phyloP scores from a whole-genome alignment of 1,139 yeast species.

The Blastobotrys elegans region DNA sequence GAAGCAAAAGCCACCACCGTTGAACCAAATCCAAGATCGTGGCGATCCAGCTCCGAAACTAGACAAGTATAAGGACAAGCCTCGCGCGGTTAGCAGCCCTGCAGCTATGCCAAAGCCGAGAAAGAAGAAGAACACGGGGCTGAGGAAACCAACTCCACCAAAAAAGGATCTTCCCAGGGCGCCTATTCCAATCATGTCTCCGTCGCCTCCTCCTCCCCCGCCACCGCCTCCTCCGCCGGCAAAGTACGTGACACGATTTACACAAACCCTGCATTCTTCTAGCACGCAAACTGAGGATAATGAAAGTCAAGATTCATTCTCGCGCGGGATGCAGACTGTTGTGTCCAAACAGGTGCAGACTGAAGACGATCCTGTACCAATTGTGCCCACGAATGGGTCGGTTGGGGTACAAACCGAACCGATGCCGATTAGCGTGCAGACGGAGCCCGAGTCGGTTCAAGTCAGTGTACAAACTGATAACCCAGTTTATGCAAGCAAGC shows the following conservation, averaged over 20 bases:
- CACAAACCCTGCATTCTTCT: slow-evolving; percentile 17
- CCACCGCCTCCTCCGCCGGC: background rate
- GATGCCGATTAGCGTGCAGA: background rate
- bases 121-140: slow-evolving; percentile 7
- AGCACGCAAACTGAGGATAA: slow-evolving; percentile 22
- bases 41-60: slow-evolving; percentile 3
- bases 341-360: slow-evolving; percentile 2
- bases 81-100: slow-evolving; percentile 4
- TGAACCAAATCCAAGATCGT: background rate
- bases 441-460: background rate
- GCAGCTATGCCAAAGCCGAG: background rate
- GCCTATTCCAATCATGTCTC: slow-evolving; percentile 6
- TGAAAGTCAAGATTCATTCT: background rate
- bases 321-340: background rate
- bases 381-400: background rate
- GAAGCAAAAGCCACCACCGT: slow-evolving; percentile 17
- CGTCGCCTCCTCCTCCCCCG: slow-evolving; percentile 2
- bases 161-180: slow-evolving; percentile 1
- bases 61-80: slow-evolving; percentile 1
- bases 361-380: background rate
- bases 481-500: background rate
- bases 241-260: slow-evolving; percentile 1
- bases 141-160: slow-evolving; percentile 9
- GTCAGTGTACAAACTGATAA: background rate
- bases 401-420: background rate